Conservation (phyloP, 805 yeast species). For the Starmerella scarabaei region DNA sequence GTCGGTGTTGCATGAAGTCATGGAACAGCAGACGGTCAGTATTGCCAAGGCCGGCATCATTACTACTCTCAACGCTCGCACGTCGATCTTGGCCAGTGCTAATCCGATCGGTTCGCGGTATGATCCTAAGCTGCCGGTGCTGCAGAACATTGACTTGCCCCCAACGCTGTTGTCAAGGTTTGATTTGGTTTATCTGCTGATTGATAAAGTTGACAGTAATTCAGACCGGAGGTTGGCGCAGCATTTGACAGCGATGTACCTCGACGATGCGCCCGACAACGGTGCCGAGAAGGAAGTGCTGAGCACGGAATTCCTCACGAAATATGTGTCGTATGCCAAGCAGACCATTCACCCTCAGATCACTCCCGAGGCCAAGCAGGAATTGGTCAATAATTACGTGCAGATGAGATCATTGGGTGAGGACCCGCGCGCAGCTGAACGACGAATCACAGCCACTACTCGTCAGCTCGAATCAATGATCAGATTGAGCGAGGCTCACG, state of each 20-base stretch:
- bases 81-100: constrained; percentile 90
- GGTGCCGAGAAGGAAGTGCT: constrained; percentile 50
- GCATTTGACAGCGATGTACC: constrained; percentile 82
- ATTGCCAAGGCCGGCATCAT: constrained; percentile 98
- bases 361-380: constrained; percentile 67
- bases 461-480: constrained; percentile 95
- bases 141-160: constrained; percentile 89
- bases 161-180: constrained; percentile 92
- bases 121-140: constrained; percentile 88
- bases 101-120: constrained; percentile 94
- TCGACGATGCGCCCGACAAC: constrained; percentile 71
- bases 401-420: constrained; percentile 92
- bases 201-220: constrained; percentile 82
- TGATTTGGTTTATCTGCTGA: constrained; percentile 80
- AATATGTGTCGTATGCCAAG: constrained; percentile 89
- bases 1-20: constrained; percentile 92
- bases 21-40: constrained; percentile 98
- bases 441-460: constrained; percentile 93
- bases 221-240: constrained; percentile 76
- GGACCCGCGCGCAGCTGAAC: constrained; percentile 71
- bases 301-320: constrained; percentile 76
- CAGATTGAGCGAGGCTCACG: constrained; percentile 90
- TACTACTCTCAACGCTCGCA: constrained; percentile 90
- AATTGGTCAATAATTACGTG: constrained; percentile 76
- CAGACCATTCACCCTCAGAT: constrained; percentile 69